These are phyloP conservation scores for Debaryomyces sp. DNA, from an alignment of 1,139 yeast species.

Conservation along the genomic window DNA sequence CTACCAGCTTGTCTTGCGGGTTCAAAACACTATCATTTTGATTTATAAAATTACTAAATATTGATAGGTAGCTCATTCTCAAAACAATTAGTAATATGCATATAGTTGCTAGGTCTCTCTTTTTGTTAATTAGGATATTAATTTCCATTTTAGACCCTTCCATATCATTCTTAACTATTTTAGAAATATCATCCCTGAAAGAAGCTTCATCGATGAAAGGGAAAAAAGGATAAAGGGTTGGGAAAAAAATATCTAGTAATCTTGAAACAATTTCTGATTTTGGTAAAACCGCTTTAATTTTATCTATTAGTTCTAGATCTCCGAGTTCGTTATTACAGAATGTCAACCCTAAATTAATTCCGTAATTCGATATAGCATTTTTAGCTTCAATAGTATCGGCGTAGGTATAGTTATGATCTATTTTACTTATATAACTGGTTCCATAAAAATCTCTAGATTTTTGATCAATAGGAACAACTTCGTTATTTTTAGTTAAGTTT, in stretches of 20 bases:
- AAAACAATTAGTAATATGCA: constrained; percentile 28
- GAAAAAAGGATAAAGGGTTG: constrained; percentile 41
- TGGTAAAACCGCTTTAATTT: constrained; percentile 11
- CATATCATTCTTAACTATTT: neutral
- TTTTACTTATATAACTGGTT: constrained; percentile 3
- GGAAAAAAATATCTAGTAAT: constrained; percentile 31
- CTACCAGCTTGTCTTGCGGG: neutral
- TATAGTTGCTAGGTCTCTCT: constrained; percentile 30
- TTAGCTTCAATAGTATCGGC: constrained; percentile 1
- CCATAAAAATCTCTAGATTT: constrained; percentile 1
- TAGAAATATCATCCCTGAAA: constrained; percentile 17
- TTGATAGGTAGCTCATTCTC: constrained; percentile 30
- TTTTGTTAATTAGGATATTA: constrained; percentile 20
- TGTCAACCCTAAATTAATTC: constrained; percentile 1
- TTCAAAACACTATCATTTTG: constrained; percentile 19
- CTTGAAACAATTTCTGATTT: constrained; percentile 8
- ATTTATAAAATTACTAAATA: constrained; percentile 13
- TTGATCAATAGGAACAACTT: neutral
- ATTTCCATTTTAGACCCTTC: constrained; percentile 7
- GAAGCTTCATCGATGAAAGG: constrained; percentile 49
- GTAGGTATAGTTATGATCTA: neutral
- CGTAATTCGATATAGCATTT: constrained; percentile 3
- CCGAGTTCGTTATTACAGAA: neutral
- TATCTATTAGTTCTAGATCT: neutral
- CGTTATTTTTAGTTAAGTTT: neutral